Conservation (phyloP, 2,329 filamentous ascomycete genomes). For the Penicillium sp. region DNA sequence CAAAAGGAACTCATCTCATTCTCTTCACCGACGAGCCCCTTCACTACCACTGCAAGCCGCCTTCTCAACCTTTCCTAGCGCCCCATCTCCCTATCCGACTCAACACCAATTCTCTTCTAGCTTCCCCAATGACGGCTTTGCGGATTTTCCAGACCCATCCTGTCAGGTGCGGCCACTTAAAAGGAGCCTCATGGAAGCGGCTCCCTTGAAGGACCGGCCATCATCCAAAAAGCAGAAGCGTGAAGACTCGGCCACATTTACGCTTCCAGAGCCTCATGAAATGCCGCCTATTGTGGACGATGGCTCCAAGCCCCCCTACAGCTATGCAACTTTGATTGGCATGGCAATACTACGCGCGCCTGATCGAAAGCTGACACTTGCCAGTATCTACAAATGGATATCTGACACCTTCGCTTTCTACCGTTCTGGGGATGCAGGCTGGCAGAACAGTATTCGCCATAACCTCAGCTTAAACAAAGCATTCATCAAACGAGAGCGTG, state of each 20-base stretch:
- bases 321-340: slow-evolving; percentile 90
- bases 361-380: slow-evolving; percentile 76
- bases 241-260: slow-evolving; percentile 48
- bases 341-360: slow-evolving; percentile 93
- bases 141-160: slow-evolving; percentile 46
- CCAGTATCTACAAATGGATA: slow-evolving; percentile 99
- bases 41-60: slow-evolving; percentile 42
- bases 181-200: slow-evolving; percentile 67
- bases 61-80: slow-evolving; percentile 50
- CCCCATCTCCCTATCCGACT: slow-evolving; percentile 38
- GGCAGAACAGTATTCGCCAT: slow-evolving; percentile 99
- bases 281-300: slow-evolving; percentile 81
- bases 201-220: slow-evolving; percentile 66
- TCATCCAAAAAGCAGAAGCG: slow-evolving; percentile 63
- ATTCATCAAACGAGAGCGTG: slow-evolving; percentile 90
- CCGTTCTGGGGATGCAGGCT: slow-evolving; percentile 76
- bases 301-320: slow-evolving; percentile 82
- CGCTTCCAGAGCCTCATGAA: slow-evolving; percentile 68
- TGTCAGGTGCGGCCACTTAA: slow-evolving; percentile 47
- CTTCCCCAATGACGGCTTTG: slow-evolving; percentile 42
- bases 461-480: slow-evolving; percentile 96
- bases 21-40: slow-evolving; percentile 26
- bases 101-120: slow-evolving; percentile 46
- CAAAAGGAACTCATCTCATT: slow-evolving; percentile 39
- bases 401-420: slow-evolving; percentile 93